Conservation (phyloP, 2,329 filamentous ascomycete species). For the Colletotrichum navitas region DNA sequence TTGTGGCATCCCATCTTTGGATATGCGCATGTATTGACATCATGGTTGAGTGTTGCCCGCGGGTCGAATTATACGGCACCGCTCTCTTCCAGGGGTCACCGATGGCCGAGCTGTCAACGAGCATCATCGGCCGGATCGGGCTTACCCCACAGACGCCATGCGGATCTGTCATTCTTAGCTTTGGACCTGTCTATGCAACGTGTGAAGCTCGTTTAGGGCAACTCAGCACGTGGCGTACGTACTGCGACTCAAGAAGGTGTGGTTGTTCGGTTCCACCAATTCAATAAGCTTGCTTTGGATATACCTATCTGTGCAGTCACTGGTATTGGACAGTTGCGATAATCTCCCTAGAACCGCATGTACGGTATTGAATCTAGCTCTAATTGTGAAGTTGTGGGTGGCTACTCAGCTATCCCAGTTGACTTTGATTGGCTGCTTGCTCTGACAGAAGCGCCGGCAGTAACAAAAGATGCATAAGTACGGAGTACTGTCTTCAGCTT, state of each 20-base stretch:
- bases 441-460: background rate
- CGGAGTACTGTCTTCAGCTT: no score
- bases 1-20: background rate
- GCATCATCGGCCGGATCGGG: constrained; percentile 7
- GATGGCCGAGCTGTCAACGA: constrained; percentile 1
- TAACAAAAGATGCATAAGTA: background rate
- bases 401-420: background rate
- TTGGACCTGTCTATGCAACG: background rate
- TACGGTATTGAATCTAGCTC: no score
- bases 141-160: background rate
- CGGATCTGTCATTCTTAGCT: background rate
- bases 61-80: background rate
- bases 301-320: no score
- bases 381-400: no score
- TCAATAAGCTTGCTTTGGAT: background rate
- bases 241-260: background rate
- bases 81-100: background rate
- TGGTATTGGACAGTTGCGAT: no score
- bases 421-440: background rate
- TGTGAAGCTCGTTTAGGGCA: background rate
- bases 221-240: background rate
- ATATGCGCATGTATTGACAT: background rate
- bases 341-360: no score
- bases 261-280: background rate
- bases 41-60: background rate